Percentiles rank a stretch among this genome's conserved stretches.
Conservation (phyloP, 2,329 filamentous ascomycete species). For the Blastomyces gilchristii region DNA sequence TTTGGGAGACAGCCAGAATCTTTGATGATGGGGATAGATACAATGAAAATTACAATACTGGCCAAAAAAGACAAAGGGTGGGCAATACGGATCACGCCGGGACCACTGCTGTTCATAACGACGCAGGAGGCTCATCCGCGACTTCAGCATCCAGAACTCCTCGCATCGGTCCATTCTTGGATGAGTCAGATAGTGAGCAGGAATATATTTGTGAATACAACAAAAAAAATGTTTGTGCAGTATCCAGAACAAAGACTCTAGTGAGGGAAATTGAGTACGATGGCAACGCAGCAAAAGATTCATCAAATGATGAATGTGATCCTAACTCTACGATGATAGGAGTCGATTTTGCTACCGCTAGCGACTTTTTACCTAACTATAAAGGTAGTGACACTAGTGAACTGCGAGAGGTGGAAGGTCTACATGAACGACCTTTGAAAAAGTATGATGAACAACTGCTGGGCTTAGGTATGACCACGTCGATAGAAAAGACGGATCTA, state of each 20-base stretch:
- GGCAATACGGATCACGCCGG: background rate
- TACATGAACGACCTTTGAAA: background rate
- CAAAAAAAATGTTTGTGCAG: slow-evolving; percentile 34
- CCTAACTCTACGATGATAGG: background rate
- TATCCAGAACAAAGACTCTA: background rate
- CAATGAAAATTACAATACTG: slow-evolving; percentile 24
- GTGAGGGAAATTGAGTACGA: no score
- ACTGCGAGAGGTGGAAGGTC: background rate
- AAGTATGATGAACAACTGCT: background rate
- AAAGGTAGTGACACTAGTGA: background rate
- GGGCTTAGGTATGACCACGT: slow-evolving; percentile 20
- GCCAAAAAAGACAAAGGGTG: slow-evolving; percentile 27
- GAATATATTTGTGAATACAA: slow-evolving; percentile 53
- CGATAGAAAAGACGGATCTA: slow-evolving; percentile 14
- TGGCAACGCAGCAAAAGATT: slow-evolving; percentile 25
- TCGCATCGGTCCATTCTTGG: slow-evolving; percentile 31
- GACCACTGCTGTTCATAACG: background rate
- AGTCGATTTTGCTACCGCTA: background rate
- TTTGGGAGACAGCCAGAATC: background rate
- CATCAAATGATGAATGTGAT: background rate
- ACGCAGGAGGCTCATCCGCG: background rate
- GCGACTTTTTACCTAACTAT: background rate
- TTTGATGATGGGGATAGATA: slow-evolving; percentile 22
- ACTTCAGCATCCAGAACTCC: slow-evolving; percentile 2
- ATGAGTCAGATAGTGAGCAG: slow-evolving; percentile 47